A percentile compares a stretch with the other conserved stretches of the same genome.
Evolutionary conservation across 352 stramenopile species (phyloP).

Genomic region (Phytophthora cajani): DNA sequence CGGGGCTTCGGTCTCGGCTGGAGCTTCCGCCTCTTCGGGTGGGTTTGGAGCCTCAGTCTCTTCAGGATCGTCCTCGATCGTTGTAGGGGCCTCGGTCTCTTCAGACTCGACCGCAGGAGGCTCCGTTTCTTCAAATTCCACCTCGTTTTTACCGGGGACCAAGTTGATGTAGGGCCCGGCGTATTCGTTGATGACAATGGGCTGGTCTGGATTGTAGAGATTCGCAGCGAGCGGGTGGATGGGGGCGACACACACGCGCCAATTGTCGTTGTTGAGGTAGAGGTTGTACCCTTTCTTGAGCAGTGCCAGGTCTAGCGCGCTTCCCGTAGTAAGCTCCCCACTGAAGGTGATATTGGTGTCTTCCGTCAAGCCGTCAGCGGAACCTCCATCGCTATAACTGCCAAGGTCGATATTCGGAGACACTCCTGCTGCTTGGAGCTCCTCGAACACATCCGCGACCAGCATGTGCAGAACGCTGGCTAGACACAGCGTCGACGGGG

Average conservation of each 20-base stretch:
- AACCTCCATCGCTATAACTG: constrained; percentile 20
- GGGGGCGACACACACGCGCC: constrained; percentile 43
- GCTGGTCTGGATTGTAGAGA: constrained; percentile 37
- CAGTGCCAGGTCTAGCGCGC: constrained; percentile 20
- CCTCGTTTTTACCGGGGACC: constrained; percentile 2
- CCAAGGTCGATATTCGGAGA: constrained; percentile 36
- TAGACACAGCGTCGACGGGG: constrained; percentile 40
- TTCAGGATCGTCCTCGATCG: not conserved
- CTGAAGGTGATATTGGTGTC: constrained; percentile 46
- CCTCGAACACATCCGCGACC: constrained; percentile 46
- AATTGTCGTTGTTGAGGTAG: constrained; percentile 30
- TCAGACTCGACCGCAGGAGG: not conserved
- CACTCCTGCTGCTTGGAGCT: constrained; percentile 28
- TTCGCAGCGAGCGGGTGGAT: constrained; percentile 42
- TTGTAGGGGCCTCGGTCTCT: not conserved
- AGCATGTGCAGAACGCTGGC: constrained; percentile 55
- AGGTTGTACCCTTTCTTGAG: constrained; percentile 53
- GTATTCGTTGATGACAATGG: constrained; percentile 6
- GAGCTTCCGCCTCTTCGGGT: not conserved
- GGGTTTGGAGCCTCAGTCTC: not conserved
- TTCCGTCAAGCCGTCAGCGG: constrained; percentile 28
- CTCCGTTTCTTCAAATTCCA: constrained; percentile 1
- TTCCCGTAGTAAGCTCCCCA: constrained; percentile 4
- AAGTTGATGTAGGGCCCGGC: constrained; percentile 34
- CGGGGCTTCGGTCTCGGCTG: not conserved